A percentile compares a stretch with the other conserved stretches of the same genome.
Evolutionary conservation across 805 yeast species (phyloP).

Genomic region (Sugiyamaella boreocaroliniensis): DNA sequence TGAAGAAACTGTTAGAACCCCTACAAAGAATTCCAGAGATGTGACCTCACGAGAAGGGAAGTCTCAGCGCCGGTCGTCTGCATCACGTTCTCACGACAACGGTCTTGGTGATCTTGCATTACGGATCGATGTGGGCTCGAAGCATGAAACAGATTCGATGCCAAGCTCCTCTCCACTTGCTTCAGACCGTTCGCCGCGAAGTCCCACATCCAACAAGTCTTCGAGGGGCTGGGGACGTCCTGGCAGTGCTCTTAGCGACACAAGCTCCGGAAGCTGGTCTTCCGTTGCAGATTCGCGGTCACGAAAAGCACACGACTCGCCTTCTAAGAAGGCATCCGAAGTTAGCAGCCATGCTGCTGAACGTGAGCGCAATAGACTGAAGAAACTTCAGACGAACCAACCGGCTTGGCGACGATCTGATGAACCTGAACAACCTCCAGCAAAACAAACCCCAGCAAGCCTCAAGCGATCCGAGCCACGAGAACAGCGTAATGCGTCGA

Average conservation of each 20-base stretch:
- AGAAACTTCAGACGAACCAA: constrained; percentile 4
- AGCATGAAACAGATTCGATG: not conserved
- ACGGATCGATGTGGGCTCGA: not conserved
- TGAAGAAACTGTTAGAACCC: too few species aligned
- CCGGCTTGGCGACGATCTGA: constrained; percentile 8
- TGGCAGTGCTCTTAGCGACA: not conserved
- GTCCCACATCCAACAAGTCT: not conserved
- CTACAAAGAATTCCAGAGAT: too few species aligned
- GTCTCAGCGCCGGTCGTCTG: not conserved
- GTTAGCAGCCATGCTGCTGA: constrained; percentile 1
- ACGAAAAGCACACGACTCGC: not conserved
- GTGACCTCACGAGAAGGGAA: not conserved
- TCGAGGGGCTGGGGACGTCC: not conserved
- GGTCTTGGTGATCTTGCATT: not conserved
- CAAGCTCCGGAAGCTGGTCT: constrained; percentile 1
- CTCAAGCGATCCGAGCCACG: not conserved
- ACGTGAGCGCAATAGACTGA: constrained; percentile 7
- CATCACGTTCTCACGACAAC: not conserved
- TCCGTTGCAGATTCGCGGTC: not conserved
- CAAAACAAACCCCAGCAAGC: not conserved
- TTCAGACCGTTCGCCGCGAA: not conserved
- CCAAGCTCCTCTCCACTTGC: not conserved
- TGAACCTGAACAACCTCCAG: not conserved
- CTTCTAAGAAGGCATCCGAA: not conserved
- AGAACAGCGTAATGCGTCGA: not conserved